These are phyloP conservation scores for Boletus smithii DNA, from an alignment of 1,284 basidiomycete genomes.

Conservation along the genomic window DNA sequence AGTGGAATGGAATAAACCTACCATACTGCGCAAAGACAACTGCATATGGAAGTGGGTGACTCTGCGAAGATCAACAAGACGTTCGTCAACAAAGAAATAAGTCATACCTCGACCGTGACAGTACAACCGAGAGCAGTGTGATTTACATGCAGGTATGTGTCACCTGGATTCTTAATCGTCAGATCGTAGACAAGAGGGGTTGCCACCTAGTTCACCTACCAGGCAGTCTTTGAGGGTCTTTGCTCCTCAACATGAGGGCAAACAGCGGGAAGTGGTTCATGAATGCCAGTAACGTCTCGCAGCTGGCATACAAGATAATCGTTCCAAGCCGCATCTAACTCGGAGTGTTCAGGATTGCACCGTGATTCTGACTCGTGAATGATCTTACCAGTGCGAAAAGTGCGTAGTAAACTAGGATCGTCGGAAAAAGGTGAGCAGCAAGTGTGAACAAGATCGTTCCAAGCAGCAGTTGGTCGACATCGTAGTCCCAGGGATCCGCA, in stretches of 20 bases:
- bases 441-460: constrained; percentile 95
- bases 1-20: constrained; percentile 21
- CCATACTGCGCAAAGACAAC: constrained; percentile 40
- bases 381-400: constrained; percentile 71
- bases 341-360: constrained; percentile 5
- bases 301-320: constrained; percentile 54
- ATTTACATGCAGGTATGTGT: constrained; percentile 30
- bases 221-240: constrained; percentile 82
- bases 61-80: constrained; percentile 28
- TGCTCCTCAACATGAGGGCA: constrained; percentile 79
- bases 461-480: constrained; percentile 90
- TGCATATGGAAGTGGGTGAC: constrained; percentile 36
- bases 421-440: constrained; percentile 87
- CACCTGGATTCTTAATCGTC: constrained; percentile 26
- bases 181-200: background rate
- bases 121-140: constrained; percentile 14
- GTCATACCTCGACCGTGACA: constrained; percentile 25
- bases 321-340: constrained; percentile 60
- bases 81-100: background rate
- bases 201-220: constrained; percentile 43
- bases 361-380: background rate
- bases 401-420: constrained; percentile 81
- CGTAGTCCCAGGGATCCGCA: constrained; percentile 87
- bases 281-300: constrained; percentile 67
- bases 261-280: constrained; percentile 93